These are phyloP conservation scores for Colletotrichum eleusines DNA, from an alignment of 2,329 filamentous ascomycete genomes.

Conservation along the genomic window DNA sequence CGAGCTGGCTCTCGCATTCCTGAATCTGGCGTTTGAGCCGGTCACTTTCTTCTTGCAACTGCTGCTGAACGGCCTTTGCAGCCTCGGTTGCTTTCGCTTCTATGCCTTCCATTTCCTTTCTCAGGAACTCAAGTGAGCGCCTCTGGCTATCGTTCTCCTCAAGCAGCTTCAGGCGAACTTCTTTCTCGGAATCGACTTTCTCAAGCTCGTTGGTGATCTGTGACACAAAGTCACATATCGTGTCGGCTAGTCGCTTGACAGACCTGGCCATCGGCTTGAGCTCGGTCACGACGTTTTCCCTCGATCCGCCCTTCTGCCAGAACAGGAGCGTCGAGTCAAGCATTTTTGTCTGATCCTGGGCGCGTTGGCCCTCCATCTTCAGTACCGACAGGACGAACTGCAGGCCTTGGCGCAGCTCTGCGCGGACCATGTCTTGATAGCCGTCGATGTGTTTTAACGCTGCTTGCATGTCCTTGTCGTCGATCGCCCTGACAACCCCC, in stretches of 20 bases:
- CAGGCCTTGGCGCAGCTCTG: conserved; percentile 13
- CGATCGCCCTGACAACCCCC: not conserved
- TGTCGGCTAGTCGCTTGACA: not conserved
- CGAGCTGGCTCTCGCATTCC: not conserved
- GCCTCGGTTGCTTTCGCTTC: not conserved
- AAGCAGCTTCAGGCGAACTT: not conserved
- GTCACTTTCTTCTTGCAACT: conserved; percentile 14
- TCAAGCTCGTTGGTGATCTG: not conserved
- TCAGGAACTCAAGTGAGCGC: not conserved
- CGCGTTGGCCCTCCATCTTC: conserved; percentile 1
- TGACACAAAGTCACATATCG: not conserved
- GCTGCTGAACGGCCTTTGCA: not conserved
- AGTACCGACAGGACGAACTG: conserved; percentile 8
- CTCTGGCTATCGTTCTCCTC: not conserved
- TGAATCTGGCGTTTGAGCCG: not conserved
- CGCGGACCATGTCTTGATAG: conserved; percentile 25
- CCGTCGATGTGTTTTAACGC: conserved; percentile 20
- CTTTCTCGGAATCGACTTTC: not conserved
- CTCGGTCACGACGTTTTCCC: conserved; percentile 3
- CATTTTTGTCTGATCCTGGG: conserved; percentile 3
- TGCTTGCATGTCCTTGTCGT: not conserved
- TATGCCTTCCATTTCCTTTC: not conserved
- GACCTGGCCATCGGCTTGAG: not conserved
- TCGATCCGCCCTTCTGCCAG: not conserved
- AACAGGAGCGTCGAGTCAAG: not conserved